Evolutionary conservation across 2,329 filamentous ascomycete genomes (phyloP).

Genomic region (Diaporthe ilicicola): DNA sequence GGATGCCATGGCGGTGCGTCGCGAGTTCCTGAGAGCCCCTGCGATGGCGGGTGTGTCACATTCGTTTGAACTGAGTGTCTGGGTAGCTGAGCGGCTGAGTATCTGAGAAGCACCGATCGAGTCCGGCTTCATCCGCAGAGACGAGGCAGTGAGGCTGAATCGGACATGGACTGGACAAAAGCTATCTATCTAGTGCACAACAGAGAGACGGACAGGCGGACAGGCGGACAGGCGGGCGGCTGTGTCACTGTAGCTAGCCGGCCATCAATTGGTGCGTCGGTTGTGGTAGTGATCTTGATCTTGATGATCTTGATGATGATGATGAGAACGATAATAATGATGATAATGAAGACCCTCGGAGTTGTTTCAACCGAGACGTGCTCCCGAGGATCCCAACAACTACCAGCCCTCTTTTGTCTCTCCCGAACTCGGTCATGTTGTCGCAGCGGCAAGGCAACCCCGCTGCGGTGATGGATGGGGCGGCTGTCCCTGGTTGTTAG

Average conservation of each 20-base stretch:
- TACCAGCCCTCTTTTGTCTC: neutral
- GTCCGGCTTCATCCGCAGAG: neutral
- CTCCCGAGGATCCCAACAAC: neutral
- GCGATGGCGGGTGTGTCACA: neutral
- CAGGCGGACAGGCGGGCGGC: no score
- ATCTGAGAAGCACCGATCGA: neutral
- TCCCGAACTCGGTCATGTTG: conserved; percentile 1
- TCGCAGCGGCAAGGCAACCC: conserved; percentile 13
- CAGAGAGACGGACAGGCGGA: no score
- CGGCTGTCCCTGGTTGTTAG: neutral
- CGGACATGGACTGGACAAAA: no score
- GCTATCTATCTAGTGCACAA: no score
- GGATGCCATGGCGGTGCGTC: conserved; percentile 39
- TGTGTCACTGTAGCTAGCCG: neutral
- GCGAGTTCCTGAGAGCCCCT: neutral
- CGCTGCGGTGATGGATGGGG: neutral
- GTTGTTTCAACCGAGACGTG: conserved; percentile 2
- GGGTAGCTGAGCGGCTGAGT: no score
- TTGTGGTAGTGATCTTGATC: no score
- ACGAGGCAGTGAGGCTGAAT: no score
- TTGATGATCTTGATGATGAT: neutral
- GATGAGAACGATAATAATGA: no score
- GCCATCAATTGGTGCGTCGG: neutral
- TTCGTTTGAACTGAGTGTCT: neutral
- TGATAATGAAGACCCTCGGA: conserved; percentile 14